Evolutionary conservation across 345 rosid genomes (phyloP).

Genomic region (Rhodamnia rubescens): DNA sequence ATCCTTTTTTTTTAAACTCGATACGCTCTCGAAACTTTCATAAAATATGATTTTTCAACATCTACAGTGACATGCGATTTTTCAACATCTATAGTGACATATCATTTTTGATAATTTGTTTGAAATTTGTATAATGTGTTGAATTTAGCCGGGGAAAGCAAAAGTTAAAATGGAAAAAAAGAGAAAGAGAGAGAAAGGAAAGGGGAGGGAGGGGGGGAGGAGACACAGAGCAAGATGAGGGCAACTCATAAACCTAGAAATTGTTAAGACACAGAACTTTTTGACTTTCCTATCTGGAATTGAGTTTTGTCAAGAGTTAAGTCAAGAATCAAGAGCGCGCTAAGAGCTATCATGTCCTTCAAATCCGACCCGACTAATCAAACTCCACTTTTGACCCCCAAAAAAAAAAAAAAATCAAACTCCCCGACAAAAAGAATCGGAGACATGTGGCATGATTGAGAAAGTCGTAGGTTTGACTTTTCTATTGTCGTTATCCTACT

Average conservation of each 20-base stretch:
- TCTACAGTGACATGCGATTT: rapidly evolving
- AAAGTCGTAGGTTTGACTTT: neutral
- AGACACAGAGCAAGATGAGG: neutral
- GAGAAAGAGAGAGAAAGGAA: too few species aligned
- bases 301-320: neutral
- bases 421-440: neutral
- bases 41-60: too few species aligned
- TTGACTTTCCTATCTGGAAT: neutral
- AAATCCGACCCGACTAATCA: neutral
- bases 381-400: neutral
- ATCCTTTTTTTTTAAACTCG: neutral
- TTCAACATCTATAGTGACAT: too few species aligned
- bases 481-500: too few species aligned
- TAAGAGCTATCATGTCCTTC: neutral
- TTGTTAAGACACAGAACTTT: neutral
- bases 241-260: neutral
- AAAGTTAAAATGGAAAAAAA: neutral
- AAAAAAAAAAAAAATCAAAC: neutral
- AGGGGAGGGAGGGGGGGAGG: too few species aligned
- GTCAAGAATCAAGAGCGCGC: too few species aligned
- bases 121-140: too few species aligned
- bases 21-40: neutral
- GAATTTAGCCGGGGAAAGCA: neutral
- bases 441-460: neutral
- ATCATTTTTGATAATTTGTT: neutral